These are phyloP conservation scores for Globisporangium spiculum DNA, from an alignment of 352 stramenopile genomes.

Conservation along the genomic window DNA sequence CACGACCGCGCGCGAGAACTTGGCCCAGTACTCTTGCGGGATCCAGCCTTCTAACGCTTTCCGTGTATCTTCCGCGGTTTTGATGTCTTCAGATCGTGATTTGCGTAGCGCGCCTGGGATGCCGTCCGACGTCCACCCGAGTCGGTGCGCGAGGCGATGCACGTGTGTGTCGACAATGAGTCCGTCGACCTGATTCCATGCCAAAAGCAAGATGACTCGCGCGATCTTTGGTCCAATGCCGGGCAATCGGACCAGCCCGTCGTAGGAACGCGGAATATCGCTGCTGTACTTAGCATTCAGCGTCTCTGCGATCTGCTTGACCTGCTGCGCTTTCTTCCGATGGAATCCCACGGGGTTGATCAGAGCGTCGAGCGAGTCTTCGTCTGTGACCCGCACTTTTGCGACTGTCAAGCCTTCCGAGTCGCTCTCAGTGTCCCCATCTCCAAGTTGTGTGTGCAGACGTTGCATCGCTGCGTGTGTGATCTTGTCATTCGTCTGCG, in stretches of 20 bases:
- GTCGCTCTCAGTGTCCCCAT: not conserved
- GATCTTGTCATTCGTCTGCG: constrained; percentile 69
- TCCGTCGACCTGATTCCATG: constrained; percentile 59
- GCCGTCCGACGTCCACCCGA: constrained; percentile 40
- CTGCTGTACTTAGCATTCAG: constrained; percentile 30
- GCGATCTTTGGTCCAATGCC: constrained; percentile 77
- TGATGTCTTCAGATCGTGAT: not conserved
- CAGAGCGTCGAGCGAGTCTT: constrained; percentile 39
- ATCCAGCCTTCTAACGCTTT: constrained; percentile 62
- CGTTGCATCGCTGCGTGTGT: constrained; percentile 71
- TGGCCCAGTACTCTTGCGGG: constrained; percentile 49
- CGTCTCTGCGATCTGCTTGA: constrained; percentile 48
- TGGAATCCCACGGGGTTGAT: constrained; percentile 76
- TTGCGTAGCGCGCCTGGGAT: constrained; percentile 2
- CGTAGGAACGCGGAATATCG: constrained; percentile 50
- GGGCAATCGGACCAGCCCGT: constrained; percentile 45
- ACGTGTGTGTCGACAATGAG: constrained; percentile 83
- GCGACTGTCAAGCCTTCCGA: constrained; percentile 49
- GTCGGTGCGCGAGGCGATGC: constrained; percentile 60
- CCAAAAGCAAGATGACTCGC: constrained; percentile 57
- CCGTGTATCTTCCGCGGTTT: constrained; percentile 45
- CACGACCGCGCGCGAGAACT: constrained; percentile 62
- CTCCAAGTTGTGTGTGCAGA: constrained; percentile 31
- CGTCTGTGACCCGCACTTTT: constrained; percentile 28
- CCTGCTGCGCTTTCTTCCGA: constrained; percentile 62